Base-by-base conservation (phyloP, 116 monocot species). In the Thalassia testudinum region DNA sequence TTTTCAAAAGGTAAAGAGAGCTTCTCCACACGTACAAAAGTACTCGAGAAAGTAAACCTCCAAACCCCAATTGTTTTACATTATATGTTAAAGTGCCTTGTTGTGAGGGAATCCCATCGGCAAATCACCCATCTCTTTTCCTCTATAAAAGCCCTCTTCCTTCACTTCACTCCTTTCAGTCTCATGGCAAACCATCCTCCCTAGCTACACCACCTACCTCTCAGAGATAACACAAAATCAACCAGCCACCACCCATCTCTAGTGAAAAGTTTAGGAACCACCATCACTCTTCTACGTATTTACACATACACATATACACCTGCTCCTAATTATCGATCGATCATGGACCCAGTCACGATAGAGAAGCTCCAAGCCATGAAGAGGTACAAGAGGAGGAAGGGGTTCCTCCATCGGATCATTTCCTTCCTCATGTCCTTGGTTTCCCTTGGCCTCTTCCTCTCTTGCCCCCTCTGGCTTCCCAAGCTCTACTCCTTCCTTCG, bases 381-480 rank as follows among this genome's bases (percentile, higher is more conserved):
- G 66, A 67, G 57, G 44, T 62, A 65, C 58, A 64, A 47, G 43
- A 59, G 16, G 54, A 63, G 12, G 26, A 49, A 37, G 45, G 16
- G 12, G 19, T 40, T 71, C 53, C 60, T 75, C 45, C 50, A 37
- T 45, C 66, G 43, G 26, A 18, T 73, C 24, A 24, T 60, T 28
- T 53, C 42, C 45, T 20, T 66, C n/a, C 17, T 60, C 23, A 48
- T 58, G 26, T 42, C 45, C 66, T 34, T 66, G 0, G 5, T 68
- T 7, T 68, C 27, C 37, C 48, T 55, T 14, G 76, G 71, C 19
- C 25, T 91, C 10, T 71, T 85, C 54, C 73, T 91, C 55, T 91
- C 81, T 20, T 67, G 78, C 37, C 74, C 76, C 0, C 65, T 70
- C 10, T 85, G 81, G 83, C 44, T 89, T 14, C 70, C 83, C 12